phyloP scores from a whole-genome alignment of 1,284 basidiomycete species.

The Erythrobasidium hasegawianum region DNA sequence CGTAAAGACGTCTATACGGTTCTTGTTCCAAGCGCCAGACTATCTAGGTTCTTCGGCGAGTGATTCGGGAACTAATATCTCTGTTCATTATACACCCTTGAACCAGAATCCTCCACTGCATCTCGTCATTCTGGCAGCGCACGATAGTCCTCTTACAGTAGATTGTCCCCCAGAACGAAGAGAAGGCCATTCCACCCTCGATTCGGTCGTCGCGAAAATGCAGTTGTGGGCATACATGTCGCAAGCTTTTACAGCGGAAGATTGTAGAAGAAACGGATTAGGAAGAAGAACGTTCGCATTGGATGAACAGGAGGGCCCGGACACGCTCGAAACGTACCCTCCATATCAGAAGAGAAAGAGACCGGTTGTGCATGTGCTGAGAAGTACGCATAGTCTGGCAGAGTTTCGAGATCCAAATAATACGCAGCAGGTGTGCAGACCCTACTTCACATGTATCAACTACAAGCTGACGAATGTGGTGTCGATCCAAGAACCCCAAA shows the following conservation, averaged over 20 bases:
- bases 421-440: slow-evolving; percentile 27
- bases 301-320: slow-evolving; percentile 25
- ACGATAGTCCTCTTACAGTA: slow-evolving; percentile 28
- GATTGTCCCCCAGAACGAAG: slow-evolving; percentile 30
- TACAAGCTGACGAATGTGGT: too few species aligned
- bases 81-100: slow-evolving; percentile 9
- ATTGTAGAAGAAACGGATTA: slow-evolving; percentile 14
- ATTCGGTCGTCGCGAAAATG: slow-evolving; percentile 29
- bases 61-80: slow-evolving; percentile 2
- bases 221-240: slow-evolving; percentile 35
- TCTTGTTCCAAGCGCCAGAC: slow-evolving; percentile 13
- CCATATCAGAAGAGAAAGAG: slow-evolving; percentile 7
- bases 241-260: slow-evolving; percentile 32
- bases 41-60: neutral
- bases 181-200: slow-evolving; percentile 16
- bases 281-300: slow-evolving; percentile 27
- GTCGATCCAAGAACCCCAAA: neutral
- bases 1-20: slow-evolving; percentile 1
- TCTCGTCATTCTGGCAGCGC: slow-evolving; percentile 30
- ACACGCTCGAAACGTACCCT: slow-evolving; percentile 22
- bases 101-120: slow-evolving; percentile 24
- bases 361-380: slow-evolving; percentile 22
- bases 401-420: slow-evolving; percentile 23
- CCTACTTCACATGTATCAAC: too few species aligned
- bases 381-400: slow-evolving; percentile 21